Conservation (phyloP, 805 yeast species). For the Hanseniaspora taiwanica region DNA sequence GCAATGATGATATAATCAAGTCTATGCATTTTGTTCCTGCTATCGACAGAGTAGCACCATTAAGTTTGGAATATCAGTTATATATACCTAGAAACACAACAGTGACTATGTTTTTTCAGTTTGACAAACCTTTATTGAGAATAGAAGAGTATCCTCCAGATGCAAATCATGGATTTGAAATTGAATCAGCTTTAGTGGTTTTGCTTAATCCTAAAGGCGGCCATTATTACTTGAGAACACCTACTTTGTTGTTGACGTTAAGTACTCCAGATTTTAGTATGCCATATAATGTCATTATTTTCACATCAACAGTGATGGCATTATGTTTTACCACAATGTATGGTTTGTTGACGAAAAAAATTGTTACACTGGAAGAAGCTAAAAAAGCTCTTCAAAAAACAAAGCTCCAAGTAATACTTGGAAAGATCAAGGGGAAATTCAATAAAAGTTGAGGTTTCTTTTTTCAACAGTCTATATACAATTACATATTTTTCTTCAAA, state of each 20-base stretch:
- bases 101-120: constrained; percentile 54
- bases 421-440: constrained; percentile 8
- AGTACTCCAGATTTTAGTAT: constrained; percentile 98
- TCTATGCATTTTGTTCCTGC: constrained; percentile 62
- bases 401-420: constrained; percentile 11
- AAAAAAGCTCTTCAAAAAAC: constrained; percentile 20
- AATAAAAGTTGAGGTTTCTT: background rate
- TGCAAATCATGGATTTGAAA: constrained; percentile 94
- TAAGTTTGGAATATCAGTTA: constrained; percentile 63
- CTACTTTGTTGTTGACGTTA: constrained; percentile 71
- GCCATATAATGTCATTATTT: constrained; percentile 95
- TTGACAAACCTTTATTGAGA: constrained; percentile 75
- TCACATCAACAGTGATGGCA: constrained; percentile 89
- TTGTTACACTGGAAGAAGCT: constrained; percentile 63
- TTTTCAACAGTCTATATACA: background rate
- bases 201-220: constrained; percentile 27
- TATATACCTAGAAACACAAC: constrained; percentile 51
- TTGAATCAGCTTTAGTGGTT: constrained; percentile 77
- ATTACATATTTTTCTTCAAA: constrained; percentile 25
- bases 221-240: constrained; percentile 52
- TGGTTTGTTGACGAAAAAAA: constrained; percentile 60
- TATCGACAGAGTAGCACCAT: constrained; percentile 64
- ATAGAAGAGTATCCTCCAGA: constrained; percentile 97
- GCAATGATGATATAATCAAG: constrained; percentile 26
- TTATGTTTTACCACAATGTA: constrained; percentile 78